Evolutionary conservation across 2,329 filamentous ascomycete species (phyloP), one percentile per base, ranked within the genome.

Genomic region (Penicillium sp.): DNA sequence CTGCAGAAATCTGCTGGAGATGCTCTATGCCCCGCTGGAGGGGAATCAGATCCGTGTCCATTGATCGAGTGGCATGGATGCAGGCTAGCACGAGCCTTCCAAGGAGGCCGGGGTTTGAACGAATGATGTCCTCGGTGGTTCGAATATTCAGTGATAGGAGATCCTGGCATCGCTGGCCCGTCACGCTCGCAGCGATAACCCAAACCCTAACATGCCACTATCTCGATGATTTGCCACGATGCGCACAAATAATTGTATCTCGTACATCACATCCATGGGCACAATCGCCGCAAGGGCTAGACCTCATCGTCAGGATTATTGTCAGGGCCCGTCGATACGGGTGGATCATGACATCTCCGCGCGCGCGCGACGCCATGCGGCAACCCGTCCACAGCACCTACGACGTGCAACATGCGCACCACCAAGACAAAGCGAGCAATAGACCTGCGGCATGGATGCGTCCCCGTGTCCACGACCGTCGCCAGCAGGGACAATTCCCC

Each of bases 401-500:
- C 25, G n/a, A n/a, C n/a, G n/a, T n/a, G n/a, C n/a, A n/a, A n/a
- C n/a, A n/a, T 27, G 11, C 11, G 25, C 14, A 9, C 25, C 25
- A 13, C 25, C 25, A 27, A 27, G 14, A 27, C 10, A n/a, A 27
- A 27, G n/a, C 25, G 25, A 27, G 25, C 25, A 27, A 27, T 27
- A 27, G 10, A 27, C 25, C 6, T 27, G 25, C 25, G 9, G 2
- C 20, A 9, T 16, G 7, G 9, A 9, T 10, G 7, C 9, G 25
- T n/a, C 11, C 6, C 6, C 11, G 10, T n/a, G 10, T n/a, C 25
- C 25, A 16, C 29, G 26, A 39, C n/a, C 23, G 8, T 15, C 19
- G 14, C 28, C 16, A 28, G 21, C 23, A 17, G n/a, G 11, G 26
- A 36, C 8, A 47, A 52, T 43, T 56, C 40, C 43, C 53, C 53